Percentiles rank a stretch among this genome's conserved stretches.
These are phyloP conservation scores for Penicillium daleae DNA, from an alignment of 495 filamentous ascomycete species.

Conservation along the genomic window DNA sequence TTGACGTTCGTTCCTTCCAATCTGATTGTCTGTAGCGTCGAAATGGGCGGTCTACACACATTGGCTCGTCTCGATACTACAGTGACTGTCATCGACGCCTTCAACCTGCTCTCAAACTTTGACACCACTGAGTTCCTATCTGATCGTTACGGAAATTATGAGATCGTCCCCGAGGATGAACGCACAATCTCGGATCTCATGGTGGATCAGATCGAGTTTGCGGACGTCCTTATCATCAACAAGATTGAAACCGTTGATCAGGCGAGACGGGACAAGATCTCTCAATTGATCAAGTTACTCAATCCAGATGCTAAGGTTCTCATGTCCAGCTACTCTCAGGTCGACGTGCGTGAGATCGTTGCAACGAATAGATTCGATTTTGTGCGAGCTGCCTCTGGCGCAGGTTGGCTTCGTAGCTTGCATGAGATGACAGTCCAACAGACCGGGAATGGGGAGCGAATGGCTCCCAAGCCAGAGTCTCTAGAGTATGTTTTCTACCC, in stretches of 20 bases:
- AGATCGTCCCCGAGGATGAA: conserved; percentile 57
- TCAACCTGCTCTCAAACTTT: conserved; percentile 60
- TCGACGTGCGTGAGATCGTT: conserved; percentile 56
- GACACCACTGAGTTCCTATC: conserved; percentile 60
- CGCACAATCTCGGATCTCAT: conserved; percentile 63
- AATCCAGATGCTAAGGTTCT: conserved; percentile 57
- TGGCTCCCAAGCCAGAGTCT: conserved; percentile 60
- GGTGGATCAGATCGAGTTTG: conserved; percentile 66
- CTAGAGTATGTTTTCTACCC: conserved; percentile 45
- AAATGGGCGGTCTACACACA: conserved; percentile 55
- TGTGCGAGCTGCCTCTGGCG: conserved; percentile 45
- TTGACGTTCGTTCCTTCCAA: neutral
- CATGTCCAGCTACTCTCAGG: conserved; percentile 46
- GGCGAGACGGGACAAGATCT: conserved; percentile 43
- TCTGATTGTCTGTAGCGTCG: conserved; percentile 35
- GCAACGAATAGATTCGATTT: conserved; percentile 53
- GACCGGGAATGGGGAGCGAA: conserved; percentile 45
- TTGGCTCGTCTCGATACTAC: conserved; percentile 61
- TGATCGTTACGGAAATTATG: conserved; percentile 47
- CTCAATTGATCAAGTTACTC: conserved; percentile 48
- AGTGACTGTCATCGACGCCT: conserved; percentile 62
- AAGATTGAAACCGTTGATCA: conserved; percentile 53
- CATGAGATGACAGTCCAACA: conserved; percentile 53
- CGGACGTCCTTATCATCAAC: conserved; percentile 62
- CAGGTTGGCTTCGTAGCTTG: conserved; percentile 54